These are phyloP conservation scores for Microdochium nivale DNA, from an alignment of 2,329 filamentous ascomycete species.

Conservation along the genomic window DNA sequence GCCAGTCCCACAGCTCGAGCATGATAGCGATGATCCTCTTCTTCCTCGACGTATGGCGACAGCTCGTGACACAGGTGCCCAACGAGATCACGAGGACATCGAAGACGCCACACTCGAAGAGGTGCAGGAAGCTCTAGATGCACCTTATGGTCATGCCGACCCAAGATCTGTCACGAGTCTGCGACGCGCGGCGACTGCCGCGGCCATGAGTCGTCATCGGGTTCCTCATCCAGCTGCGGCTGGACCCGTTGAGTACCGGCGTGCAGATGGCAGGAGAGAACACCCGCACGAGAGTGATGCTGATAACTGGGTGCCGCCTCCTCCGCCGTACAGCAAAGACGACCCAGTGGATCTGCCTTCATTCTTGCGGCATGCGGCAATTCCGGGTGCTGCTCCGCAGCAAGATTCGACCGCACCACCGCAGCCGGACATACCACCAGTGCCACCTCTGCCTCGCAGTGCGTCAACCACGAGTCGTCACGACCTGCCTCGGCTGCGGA, in stretches of 20 bases:
- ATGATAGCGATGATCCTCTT: conserved; percentile 42
- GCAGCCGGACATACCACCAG: conserved; percentile 8
- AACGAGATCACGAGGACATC: conserved; percentile 22
- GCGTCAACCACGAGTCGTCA: conserved; percentile 10
- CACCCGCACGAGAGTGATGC: conserved; percentile 81
- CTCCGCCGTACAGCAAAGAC: conserved; percentile 68
- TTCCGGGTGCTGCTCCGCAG: conserved; percentile 22
- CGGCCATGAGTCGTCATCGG: conserved; percentile 61
- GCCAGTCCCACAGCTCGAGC: conserved; percentile 16
- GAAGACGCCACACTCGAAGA: conserved; percentile 42
- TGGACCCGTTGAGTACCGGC: conserved; percentile 52
- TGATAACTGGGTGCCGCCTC: conserved; percentile 81
- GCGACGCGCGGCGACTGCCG: conserved; percentile 67
- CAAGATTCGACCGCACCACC: conserved; percentile 1
- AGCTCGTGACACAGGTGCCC: conserved; percentile 14
- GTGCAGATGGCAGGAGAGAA: conserved; percentile 61
- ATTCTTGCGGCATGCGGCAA: conserved; percentile 42
- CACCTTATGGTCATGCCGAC: conserved; percentile 63
- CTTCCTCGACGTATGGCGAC: conserved; percentile 39
- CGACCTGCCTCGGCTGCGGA: conserved; percentile 19
- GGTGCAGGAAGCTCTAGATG: conserved; percentile 55
- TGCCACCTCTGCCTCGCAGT: conserved; percentile 6
- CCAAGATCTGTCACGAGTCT: conserved; percentile 63
- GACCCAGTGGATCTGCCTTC: conserved; percentile 47
- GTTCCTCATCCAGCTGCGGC: conserved; percentile 48